Base-by-base conservation (phyloP, 176 grass and related monocot genomes). In the Triticum timopheevii region DNA sequence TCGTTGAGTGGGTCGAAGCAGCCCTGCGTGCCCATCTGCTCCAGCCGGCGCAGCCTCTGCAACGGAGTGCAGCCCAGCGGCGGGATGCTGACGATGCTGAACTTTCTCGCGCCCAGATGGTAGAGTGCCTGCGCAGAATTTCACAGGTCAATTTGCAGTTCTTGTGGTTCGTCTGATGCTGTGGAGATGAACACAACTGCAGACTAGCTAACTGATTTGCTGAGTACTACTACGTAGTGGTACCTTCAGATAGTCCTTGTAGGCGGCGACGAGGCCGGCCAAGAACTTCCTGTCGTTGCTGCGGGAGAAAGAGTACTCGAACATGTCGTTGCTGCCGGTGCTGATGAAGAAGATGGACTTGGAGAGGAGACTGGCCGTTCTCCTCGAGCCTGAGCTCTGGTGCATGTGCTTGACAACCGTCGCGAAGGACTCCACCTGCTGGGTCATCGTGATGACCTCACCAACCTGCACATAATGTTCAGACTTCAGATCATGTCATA, bases 341-440 rank as follows among this genome's bases (percentile, higher is more conserved):
- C 93, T 95, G 80, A 95, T 77, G 77, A 95, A 30, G 4, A 95
- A 93, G 77, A 93, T 50, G n/a, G 91, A 95, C n/a, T 10, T 77
- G 33, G 81, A 62, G 16, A 95, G 88, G 77, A 91, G n/a, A 12
- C 59, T 39, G 28, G 59, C 77, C 0, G 86, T 86, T 33, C 44
- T 74, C 47, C 23, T 73, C 7, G 23, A 11, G 2, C 86, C 88
- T 5, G 39, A 64, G 8, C 52, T 35, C 6, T 13, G 33, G 25
- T 49, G n/a, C 76, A 95, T 93, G 52, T 36, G 49, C 13, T 83
- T 23, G 0, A 89, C 80, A 5, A 91, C 75, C 17, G 8, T 20
- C 6, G 77, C 24, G 61, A 89, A 93, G 30, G 80, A 82, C 28
- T 80, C 12, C 35, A 93, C 54, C 50, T 95, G 90, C 4, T 7